Evolutionary conservation across 2,329 filamentous ascomycete genomes (phyloP), one percentile per base, ranked within the genome.

Genomic region (Paracamarosporium sp.): DNA sequence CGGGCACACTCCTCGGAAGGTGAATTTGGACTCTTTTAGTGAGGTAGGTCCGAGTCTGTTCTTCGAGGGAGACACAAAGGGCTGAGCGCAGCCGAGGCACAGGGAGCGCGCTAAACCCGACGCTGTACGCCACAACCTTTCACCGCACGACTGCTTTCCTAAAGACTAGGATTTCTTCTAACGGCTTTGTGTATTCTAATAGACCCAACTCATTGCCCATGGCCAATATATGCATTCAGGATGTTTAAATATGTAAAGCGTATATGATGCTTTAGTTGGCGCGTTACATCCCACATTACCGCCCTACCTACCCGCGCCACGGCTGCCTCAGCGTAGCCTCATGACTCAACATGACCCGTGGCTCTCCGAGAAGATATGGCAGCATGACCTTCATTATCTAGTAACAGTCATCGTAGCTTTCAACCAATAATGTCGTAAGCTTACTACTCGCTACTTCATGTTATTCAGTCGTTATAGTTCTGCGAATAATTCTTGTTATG

Each of bases 301-400:
- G 33, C 22, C 13, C n/a, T 38, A 13, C 35, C 13, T 9, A 50
- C 22, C 9, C 24, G 31, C 22, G 20, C 13, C 31, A 20, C 24
- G 33, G 31, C n/a, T 38, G 47, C 47, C 47, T 50, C 20, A 28
- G 33, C 15, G 15, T 40, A 13, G 24, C 20, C 31, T 22, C 9
- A 40, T 50, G 47, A 50, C 47, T 50, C 33, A 50, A 50, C 9
- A n/a, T 12, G 33, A 27, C 33, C 46, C 46, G 31, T 36, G 46
- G 20, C 22, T 17, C 22, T 22, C 31, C 33, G 22, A 27, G 17
- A 5, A 22, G 24, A 28, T 33, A 28, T 5, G 30, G 28, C 44
- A n/a, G 27, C n/a, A 22, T 31, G 27, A 47, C 28, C 27, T 47
- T 22, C 27, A 5, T 24, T 30, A n/a, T 13, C 25, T 45, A 11